These are phyloP conservation scores for Thielaviopsis punctulata DNA, from an alignment of 2,329 filamentous ascomycete species.

Conservation along the genomic window DNA sequence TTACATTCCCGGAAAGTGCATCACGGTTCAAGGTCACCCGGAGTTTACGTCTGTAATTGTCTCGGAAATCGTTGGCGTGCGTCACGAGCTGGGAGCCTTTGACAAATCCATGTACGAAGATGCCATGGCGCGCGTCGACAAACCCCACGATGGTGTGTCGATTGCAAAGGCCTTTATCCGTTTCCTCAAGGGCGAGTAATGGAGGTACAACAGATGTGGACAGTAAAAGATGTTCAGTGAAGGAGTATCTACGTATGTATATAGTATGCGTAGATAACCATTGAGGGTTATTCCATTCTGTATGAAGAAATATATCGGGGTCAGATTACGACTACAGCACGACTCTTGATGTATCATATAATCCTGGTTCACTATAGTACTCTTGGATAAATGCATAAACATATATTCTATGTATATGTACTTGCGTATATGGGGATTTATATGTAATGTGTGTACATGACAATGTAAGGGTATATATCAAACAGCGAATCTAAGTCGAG, in stretches of 20 bases:
- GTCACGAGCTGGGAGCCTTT: constrained; percentile 53
- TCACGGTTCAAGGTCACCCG: constrained; percentile 74
- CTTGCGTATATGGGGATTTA: neutral
- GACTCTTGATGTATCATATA: too few relatives aligned
- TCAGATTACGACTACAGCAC: too few relatives aligned
- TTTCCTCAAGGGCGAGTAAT: constrained; percentile 46
- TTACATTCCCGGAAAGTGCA: constrained; percentile 46
- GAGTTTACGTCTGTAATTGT: constrained; percentile 64
- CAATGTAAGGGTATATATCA: too few relatives aligned
- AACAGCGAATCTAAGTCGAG: too few relatives aligned
- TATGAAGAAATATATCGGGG: too few relatives aligned
- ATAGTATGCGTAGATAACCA: too few relatives aligned
- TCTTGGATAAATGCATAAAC: neutral
- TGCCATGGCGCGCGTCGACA: constrained; percentile 45
- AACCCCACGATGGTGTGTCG: constrained; percentile 62
- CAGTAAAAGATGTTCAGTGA: neutral
- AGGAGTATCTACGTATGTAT: neutral
- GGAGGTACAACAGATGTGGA: neutral
- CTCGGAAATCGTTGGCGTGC: constrained; percentile 44
- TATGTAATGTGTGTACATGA: too few relatives aligned
- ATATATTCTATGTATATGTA: constrained; percentile 8
- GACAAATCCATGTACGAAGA: constrained; percentile 48
- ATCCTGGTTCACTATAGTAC: too few relatives aligned
- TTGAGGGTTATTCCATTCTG: too few relatives aligned
- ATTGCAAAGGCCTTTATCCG: constrained; percentile 59